Percentiles rank a stretch among this genome's conserved stretches.
Evolutionary conservation across 1,284 basidiomycete species (phyloP).

Genomic region (Ceratobasidium sp.): DNA sequence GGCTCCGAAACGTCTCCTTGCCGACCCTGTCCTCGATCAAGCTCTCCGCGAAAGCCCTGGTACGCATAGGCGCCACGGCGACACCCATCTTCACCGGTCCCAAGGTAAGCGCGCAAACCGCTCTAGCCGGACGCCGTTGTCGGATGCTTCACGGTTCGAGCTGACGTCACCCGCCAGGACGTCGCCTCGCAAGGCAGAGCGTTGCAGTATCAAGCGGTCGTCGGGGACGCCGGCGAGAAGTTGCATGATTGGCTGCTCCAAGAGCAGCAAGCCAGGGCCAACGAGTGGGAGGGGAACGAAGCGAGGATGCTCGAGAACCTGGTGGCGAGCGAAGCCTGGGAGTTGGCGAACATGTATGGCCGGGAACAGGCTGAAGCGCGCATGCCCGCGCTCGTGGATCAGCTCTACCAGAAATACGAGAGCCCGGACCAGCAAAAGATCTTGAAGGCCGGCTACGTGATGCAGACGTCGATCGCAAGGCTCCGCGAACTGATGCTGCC

Average conservation of each 20-base stretch:
- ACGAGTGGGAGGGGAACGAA: too few species aligned
- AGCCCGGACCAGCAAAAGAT: conserved; percentile 26
- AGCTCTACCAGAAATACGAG: conserved; percentile 7
- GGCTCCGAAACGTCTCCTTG: background rate
- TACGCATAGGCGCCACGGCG: conserved; percentile 2
- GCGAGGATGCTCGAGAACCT: too few species aligned
- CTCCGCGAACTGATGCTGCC: background rate
- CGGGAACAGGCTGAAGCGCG: background rate
- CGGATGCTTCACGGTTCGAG: background rate
- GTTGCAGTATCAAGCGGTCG: background rate
- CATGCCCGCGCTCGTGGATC: background rate
- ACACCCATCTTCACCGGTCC: conserved; percentile 25
- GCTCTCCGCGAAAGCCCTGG: background rate
- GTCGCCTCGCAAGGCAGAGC: background rate
- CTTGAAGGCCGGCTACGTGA: background rate
- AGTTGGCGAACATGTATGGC: background rate
- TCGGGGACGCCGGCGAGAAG: conserved; percentile 53
- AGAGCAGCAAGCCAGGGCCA: background rate
- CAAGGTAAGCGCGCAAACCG: conserved; percentile 4
- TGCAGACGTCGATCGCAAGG: background rate
- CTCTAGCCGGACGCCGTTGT: too few species aligned
- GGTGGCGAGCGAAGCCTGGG: too few species aligned
- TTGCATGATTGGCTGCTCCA: background rate
- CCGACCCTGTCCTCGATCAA: background rate
- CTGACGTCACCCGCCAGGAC: background rate